phyloP scores from a whole-genome alignment of 208 protist genomes.

The Herpetomonas samuelpessoai region DNA sequence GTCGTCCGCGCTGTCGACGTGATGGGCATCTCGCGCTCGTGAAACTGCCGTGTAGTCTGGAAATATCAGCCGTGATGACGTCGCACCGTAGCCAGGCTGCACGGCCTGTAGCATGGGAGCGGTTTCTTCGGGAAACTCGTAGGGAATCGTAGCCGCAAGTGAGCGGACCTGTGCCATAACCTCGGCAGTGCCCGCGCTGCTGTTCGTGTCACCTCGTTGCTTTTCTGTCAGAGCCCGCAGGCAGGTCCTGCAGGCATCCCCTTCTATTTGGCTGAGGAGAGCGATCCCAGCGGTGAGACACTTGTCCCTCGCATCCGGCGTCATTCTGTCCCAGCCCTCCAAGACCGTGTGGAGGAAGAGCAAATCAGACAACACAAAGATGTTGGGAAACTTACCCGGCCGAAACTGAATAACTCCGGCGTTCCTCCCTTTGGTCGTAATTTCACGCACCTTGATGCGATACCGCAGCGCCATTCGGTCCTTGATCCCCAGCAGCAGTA shows the following conservation, averaged over 20 bases:
- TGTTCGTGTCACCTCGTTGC: conserved; percentile 1
- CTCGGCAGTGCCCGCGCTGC: conserved; percentile 9
- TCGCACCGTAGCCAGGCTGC: background rate
- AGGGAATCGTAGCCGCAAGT: conserved; percentile 2
- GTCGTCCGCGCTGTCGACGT: conserved; percentile 1
- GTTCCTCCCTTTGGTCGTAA: conserved; percentile 12
- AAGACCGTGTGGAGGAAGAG: conserved; percentile 47
- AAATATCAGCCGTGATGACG: background rate
- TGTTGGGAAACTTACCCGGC: conserved; percentile 29
- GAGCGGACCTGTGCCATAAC: conserved; percentile 4
- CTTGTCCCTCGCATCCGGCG: conserved; percentile 12
- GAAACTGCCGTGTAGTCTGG: too few species aligned
- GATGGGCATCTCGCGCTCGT: too few species aligned
- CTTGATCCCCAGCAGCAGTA: conserved; percentile 29
- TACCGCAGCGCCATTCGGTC: conserved; percentile 20
- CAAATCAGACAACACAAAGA: conserved; percentile 62
- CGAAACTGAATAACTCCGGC: conserved; percentile 22
- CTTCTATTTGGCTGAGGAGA: conserved; percentile 13
- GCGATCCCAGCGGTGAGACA: conserved; percentile 13
- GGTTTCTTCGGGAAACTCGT: conserved; percentile 8
- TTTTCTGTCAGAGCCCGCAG: background rate
- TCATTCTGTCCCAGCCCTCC: conserved; percentile 33
- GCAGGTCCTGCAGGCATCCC: conserved; percentile 3
- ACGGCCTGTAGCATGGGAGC: background rate
- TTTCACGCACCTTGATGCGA: conserved; percentile 28